These are phyloP conservation scores for Rhizophora apiculata DNA, from an alignment of 345 rosid genomes.

Conservation along the genomic window DNA sequence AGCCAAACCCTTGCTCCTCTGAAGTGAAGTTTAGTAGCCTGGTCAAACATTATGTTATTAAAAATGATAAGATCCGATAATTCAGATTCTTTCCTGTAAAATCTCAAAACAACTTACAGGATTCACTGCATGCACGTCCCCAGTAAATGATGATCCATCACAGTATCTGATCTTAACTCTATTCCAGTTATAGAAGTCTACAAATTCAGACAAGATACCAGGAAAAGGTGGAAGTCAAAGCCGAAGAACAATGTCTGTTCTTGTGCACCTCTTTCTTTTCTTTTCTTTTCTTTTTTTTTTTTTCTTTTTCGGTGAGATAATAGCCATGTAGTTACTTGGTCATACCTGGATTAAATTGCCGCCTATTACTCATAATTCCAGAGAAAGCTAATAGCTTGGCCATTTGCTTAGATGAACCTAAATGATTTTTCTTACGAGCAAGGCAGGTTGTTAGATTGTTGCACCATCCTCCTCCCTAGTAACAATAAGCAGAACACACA, in stretches of 20 bases:
- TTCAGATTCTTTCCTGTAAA: conserved; percentile 1
- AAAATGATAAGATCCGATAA: conserved; percentile 13
- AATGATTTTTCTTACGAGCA: conserved; percentile 52
- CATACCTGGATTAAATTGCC: conserved; percentile 69
- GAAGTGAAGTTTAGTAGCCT: conserved; percentile 90
- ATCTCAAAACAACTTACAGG: conserved; percentile 43
- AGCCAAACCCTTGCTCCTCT: conserved; percentile 87
- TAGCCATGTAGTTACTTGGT: background rate
- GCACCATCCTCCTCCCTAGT: conserved; percentile 97
- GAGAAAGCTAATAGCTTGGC: conserved; percentile 60
- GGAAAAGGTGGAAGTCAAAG: background rate
- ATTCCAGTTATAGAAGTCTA: conserved; percentile 91
- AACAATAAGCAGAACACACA: background rate
- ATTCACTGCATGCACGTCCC: conserved; percentile 68
- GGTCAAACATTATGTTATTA: conserved; percentile 48
- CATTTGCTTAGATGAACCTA: conserved; percentile 89
- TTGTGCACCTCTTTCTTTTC: no score
- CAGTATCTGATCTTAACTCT: conserved; percentile 86
- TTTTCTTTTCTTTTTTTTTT: no score
- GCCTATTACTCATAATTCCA: conserved; percentile 65
- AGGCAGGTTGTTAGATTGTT: conserved; percentile 63
- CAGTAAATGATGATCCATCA: conserved; percentile 90
- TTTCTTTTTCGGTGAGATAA: background rate
- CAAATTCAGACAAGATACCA: conserved; percentile 1
- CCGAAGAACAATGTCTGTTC: background rate